Conservation (phyloP, 108 stramenopile genomes). For the Mayamaea pseudoterrestris region DNA sequence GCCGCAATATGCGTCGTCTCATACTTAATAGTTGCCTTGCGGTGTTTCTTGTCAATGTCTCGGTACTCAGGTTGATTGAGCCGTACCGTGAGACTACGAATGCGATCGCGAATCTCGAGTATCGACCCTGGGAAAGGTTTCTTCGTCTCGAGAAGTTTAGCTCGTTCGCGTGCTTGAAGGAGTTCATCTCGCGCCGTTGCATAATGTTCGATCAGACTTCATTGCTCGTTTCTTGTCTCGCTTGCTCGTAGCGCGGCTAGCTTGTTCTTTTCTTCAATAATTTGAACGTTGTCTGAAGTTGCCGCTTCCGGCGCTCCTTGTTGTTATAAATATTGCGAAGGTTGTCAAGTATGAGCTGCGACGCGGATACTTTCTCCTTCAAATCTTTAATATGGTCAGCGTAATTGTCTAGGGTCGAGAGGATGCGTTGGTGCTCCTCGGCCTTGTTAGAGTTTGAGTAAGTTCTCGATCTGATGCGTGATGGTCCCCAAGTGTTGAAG, state of each 20-base stretch:
- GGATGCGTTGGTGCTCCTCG: conserved; percentile 22
- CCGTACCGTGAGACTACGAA: conserved; percentile 44
- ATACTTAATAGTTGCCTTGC: conserved; percentile 69
- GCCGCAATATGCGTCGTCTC: conserved; percentile 90
- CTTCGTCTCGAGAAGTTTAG: conserved; percentile 14
- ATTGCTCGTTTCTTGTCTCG: conserved; percentile 20
- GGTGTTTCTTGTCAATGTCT: conserved; percentile 78
- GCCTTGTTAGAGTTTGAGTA: conserved; percentile 13
- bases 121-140: conserved; percentile 46
- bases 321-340: conserved; percentile 48
- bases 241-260: conserved; percentile 15
- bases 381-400: conserved; percentile 24
- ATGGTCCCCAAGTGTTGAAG: conserved; percentile 16
- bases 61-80: conserved; percentile 48
- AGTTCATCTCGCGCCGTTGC: conserved; percentile 25
- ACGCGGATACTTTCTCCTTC: conserved; percentile 26
- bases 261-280: conserved; percentile 20
- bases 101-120: conserved; percentile 43
- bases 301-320: conserved; percentile 51
- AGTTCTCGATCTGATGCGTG: conserved; percentile 16
- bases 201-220: conserved; percentile 25
- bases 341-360: conserved; percentile 34
- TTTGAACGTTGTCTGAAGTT: conserved; percentile 50
- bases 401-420: no score
- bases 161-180: conserved; percentile 12